Base-by-base conservation (phyloP, 352 stramenopile genomes). In the Plasmopara muralis region DNA sequence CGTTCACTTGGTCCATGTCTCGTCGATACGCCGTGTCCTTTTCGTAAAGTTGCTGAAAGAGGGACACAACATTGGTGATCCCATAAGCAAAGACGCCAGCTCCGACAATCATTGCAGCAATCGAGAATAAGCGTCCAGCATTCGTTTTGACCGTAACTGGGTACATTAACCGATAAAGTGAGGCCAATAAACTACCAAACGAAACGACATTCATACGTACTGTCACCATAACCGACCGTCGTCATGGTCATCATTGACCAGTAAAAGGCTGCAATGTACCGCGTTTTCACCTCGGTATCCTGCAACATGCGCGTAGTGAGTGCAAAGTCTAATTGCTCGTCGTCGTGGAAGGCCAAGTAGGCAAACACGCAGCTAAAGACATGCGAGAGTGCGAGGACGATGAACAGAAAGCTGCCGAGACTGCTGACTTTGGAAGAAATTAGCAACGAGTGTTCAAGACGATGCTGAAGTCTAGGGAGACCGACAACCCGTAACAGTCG, bases 211-310 rank as follows among this genome's bases (percentile, higher is more conserved):
- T 38, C 6, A 3, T 38, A 74, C 70, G 51, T 77, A 89, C 78
- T 67, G 45, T 90, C 80, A 14, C 80, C 80, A 47, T 89, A 90
- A 50, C 80, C 80, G 25, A 89, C 78, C 0, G 80, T 89, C 9
- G 80, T 83, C 66, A 92, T 85, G 0, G 82, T 92, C 82, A 89
- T 92, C 66, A 92, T 89, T 18, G 82, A 77, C 82, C 78, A 89
- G 64, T 92, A 92, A n/a, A 85, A 87, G 2, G 82, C 65, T 8
- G 82, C 78, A 15, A 92, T 77, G 53, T 89, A 92, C 50, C 83
- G 74, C 20, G 77, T 74, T 12, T 71, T 58, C 31, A 89, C 59
- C 15, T 77, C 66, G 9, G 69, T 42, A 37, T 87, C 66, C 46
- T 86, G 62, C 13, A 89, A 53, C 30, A 67, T 37, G 2, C 64